Conservation (phyloP, 148 eudicot species). For the Heliosperma pusillum region DNA sequence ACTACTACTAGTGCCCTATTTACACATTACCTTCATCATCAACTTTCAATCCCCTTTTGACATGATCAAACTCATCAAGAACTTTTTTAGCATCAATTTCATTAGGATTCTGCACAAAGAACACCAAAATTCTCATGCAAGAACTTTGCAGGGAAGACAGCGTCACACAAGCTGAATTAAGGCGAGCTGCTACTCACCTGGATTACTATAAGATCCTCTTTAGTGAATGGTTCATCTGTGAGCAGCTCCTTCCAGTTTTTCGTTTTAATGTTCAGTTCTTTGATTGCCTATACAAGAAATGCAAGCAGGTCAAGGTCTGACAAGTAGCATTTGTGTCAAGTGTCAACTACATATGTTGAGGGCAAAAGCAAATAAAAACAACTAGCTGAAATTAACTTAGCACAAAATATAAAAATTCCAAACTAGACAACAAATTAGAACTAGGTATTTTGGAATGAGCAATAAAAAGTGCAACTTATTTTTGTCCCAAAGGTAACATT, state of each 20-base stretch:
- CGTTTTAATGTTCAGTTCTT: conserved; percentile 89
- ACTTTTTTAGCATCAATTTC: conserved; percentile 65
- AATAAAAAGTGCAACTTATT: neutral
- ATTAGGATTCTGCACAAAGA: conserved; percentile 72
- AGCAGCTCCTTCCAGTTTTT: conserved; percentile 98
- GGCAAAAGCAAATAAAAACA: neutral
- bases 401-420: neutral
- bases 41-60: conserved; percentile 74
- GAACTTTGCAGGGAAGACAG: neutral
- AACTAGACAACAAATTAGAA: neutral
- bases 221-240: conserved; percentile 88
- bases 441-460: neutral
- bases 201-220: conserved; percentile 78
- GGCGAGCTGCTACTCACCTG: conserved; percentile 44
- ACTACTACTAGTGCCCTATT: neutral
- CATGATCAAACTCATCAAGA: conserved; percentile 83
- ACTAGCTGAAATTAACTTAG: neutral
- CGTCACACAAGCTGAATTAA: conserved; percentile 1
- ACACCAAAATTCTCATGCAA: neutral
- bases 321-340: neutral
- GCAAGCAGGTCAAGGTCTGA: conserved; percentile 2
- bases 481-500: neutral
- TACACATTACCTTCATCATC: conserved; percentile 83
- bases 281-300: conserved; percentile 59
- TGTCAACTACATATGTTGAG: neutral